phyloP scores from a whole-genome alignment of 2,329 filamentous ascomycete genomes.

The Cadophora luteo-olivacea region DNA sequence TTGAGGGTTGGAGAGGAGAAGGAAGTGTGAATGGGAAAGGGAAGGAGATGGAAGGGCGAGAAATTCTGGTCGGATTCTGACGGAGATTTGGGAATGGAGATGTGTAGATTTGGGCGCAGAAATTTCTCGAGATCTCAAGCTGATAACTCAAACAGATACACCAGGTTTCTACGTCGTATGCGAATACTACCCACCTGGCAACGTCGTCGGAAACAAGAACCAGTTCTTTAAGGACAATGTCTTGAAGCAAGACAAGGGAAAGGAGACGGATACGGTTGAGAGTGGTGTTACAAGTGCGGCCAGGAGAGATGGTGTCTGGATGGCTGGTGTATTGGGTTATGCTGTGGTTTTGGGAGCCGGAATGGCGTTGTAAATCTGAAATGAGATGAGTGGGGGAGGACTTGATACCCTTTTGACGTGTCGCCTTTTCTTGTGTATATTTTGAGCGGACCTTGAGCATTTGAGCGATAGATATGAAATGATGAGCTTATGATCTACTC shows the following conservation, averaged over 20 bases:
- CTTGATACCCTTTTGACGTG: not conserved
- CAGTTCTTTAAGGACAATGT: slow-evolving; percentile 52
- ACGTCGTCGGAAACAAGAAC: slow-evolving; percentile 60
- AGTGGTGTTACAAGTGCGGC: slow-evolving; percentile 29
- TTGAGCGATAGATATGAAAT: slow-evolving; percentile 1
- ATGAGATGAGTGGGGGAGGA: not conserved
- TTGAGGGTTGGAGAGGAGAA: too few species aligned
- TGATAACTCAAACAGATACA: slow-evolving; percentile 28
- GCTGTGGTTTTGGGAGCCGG: slow-evolving; percentile 10
- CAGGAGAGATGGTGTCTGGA: slow-evolving; percentile 12
- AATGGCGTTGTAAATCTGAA: not conserved
- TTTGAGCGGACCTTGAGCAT: not conserved
- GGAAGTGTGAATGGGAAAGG: too few species aligned
- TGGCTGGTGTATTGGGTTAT: slow-evolving; percentile 9
- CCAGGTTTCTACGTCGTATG: slow-evolving; percentile 71
- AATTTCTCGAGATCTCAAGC: not conserved
- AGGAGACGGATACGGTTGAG: slow-evolving; percentile 38
- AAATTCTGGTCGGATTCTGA: too few species aligned
- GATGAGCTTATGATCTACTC: not conserved
- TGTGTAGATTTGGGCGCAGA: too few species aligned
- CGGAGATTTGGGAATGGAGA: too few species aligned
- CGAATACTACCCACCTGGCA: slow-evolving; percentile 73
- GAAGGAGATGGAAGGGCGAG: not conserved
- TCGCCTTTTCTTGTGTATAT: slow-evolving; percentile 1
- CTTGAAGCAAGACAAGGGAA: slow-evolving; percentile 33